Base-by-base conservation (phyloP, 306 rosid species). In the Trifolium repens region DNA sequence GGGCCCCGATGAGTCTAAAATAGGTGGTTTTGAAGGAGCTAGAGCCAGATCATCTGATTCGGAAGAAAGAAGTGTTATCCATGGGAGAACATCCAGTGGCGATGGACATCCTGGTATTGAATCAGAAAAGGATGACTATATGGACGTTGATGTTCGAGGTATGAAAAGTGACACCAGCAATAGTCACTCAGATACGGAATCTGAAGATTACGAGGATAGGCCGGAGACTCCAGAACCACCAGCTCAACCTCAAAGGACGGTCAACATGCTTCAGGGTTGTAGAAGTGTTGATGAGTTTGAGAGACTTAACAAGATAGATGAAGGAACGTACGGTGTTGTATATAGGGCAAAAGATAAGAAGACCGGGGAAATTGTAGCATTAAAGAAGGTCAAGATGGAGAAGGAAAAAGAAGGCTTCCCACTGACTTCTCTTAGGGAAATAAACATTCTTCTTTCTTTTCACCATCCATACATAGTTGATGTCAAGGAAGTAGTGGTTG, bases 301-400 rank as follows among this genome's bases (percentile, higher is more conserved):
- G 93, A 90, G 98, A 78, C 84, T 96, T 68, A 96, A 96, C 83
- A 96, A 93, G 88, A 96, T 96, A 77, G 97, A 92, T 80, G 99
- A 96, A 74, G 99, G 99, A 59, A 96, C 99, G 50, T 96, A 96
- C 26, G 99, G 99, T 65, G 99, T 96, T 79, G 99, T 96, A 74
- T 96, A 96, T 79, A 92, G 99, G 79, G 99, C 99, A 27, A 89
- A 60, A 84, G 98, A 96, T 85, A 96, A 89, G 85, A 92, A 88
- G 79, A 86, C 94, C 0, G 96, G 96, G 46, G 98, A 96, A 81
- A 70, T 92, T 86, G 98, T 96, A 37, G 99, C 99, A 3, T 83
- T 96, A 92, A 96, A 96, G 92, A 96, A 96, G 85, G 99, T 96
- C 76, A 96, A 96, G 80, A 96, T 96, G 99, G 99, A 96, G 86